Conservation (phyloP, 1,284 basidiomycete species). For the Ustilago sp. region DNA sequence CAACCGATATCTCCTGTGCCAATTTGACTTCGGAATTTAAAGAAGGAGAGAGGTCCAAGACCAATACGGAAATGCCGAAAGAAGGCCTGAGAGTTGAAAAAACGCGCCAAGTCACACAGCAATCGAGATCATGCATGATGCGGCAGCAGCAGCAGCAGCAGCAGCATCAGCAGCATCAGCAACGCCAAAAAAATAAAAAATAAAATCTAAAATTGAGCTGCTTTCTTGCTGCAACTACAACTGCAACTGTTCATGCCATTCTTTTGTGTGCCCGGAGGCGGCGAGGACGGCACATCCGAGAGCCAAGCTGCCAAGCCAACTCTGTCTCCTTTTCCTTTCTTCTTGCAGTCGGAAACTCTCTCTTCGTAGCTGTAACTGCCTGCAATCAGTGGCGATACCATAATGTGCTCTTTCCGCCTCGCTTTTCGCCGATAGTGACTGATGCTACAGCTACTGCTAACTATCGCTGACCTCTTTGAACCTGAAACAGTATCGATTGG, state of each 20-base stretch:
- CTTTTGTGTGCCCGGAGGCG: conserved; percentile 4
- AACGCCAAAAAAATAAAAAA: neutral
- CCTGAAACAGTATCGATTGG: neutral
- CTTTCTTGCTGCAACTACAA: neutral
- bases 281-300: conserved; percentile 8
- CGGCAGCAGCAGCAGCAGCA: neutral
- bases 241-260: conserved; percentile 6
- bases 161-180: neutral
- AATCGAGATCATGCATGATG: conserved; percentile 10
- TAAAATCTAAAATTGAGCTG: neutral
- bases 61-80: neutral
- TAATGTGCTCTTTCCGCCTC: neutral
- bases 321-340: neutral
- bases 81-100: neutral
- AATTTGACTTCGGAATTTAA: too few species aligned
- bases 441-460: neutral
- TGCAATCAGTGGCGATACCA: neutral
- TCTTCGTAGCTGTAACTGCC: neutral
- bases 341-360: neutral
- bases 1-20: too few species aligned
- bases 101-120: conserved; percentile 9
- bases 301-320: neutral
- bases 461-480: neutral
- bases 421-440: neutral
- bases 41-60: neutral